Conservation (phyloP, 1,139 yeast genomes). For the Wickerhamomyces sp. region DNA sequence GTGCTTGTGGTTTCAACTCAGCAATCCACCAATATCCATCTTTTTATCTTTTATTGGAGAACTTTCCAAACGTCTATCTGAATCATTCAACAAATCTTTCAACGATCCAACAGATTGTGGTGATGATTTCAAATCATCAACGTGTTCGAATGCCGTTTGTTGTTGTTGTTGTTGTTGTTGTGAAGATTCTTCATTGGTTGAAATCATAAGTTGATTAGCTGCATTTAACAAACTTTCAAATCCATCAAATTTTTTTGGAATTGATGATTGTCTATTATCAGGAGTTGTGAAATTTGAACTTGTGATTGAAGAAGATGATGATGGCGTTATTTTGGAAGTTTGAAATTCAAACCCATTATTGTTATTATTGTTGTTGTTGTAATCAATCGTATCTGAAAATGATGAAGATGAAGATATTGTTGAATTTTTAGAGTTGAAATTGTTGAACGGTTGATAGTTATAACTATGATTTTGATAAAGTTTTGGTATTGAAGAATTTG, state of each 20-base stretch:
- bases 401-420: neutral
- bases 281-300: neutral
- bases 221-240: conserved; percentile 20
- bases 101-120: too few species aligned
- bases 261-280: neutral
- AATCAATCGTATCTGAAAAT: neutral
- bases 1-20: too few species aligned
- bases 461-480: neutral
- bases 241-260: conserved; percentile 19
- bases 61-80: neutral
- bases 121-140: too few species aligned
- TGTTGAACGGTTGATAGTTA: neutral
- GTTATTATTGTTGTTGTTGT: too few species aligned
- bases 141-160: too few species aligned
- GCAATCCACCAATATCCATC: conserved; percentile 16
- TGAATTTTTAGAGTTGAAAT: neutral
- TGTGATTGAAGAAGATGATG: neutral
- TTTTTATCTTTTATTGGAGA: conserved; percentile 5
- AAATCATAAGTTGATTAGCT: conserved; percentile 19
- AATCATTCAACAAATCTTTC: too few species aligned
- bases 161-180: too few species aligned
- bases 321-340: neutral
- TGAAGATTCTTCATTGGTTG: conserved; percentile 5
- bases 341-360: too few species aligned
- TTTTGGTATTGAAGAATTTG: neutral